Evolutionary conservation across 2,329 filamentous ascomycete genomes (phyloP), one percentile per base, ranked within the genome.

Genomic region (Septoria petroselini): DNA sequence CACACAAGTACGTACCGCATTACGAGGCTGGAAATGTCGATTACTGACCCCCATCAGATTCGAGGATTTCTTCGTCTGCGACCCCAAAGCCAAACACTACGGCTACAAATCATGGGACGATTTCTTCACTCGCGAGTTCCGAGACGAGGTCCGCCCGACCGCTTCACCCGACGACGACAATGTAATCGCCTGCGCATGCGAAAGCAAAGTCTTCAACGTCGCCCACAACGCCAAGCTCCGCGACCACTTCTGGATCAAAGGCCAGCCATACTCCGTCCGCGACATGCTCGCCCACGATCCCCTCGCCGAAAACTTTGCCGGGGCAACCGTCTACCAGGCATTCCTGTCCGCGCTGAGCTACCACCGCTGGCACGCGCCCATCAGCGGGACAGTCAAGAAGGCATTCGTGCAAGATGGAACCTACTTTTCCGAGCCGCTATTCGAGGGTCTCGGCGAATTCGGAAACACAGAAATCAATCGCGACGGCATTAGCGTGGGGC

Each of bases 291-390:
- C 71, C 0, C 69, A 80, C 58, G 80, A 85, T 57, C 61, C 71
- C 0, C 65, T 80, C 1, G 71, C 79, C 0, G 58, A 70, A 6
- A 61, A 78, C 1, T 88, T 87, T 57, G 75, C 72, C 0, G 79
- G 79, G 4, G 84, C 80, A 1, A 86, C 81, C 0, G 71, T 88
- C 21, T 88, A 87, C 65, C 84, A 88, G 61, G 84, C 83, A 0
- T 88, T 85, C 62, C 70, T 88, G 2, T 82, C 76, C 6, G 79
- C 82, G 0, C 68, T 85, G 44, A 83, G 78, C 35, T 88, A 88
- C 65, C 85, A 88, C 66, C 76, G 84, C 19, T 88, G 85, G 85
- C 83, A 88, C 67, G 66, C 79, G 0, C 85, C 85, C n/a, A 76
- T 88, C 0, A 76, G 72, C 4, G 85, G 85, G 0, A 81, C 65